Evolutionary conservation across 768 basidiomycete genomes (phyloP).

Genomic region (Piloderma croceum): DNA sequence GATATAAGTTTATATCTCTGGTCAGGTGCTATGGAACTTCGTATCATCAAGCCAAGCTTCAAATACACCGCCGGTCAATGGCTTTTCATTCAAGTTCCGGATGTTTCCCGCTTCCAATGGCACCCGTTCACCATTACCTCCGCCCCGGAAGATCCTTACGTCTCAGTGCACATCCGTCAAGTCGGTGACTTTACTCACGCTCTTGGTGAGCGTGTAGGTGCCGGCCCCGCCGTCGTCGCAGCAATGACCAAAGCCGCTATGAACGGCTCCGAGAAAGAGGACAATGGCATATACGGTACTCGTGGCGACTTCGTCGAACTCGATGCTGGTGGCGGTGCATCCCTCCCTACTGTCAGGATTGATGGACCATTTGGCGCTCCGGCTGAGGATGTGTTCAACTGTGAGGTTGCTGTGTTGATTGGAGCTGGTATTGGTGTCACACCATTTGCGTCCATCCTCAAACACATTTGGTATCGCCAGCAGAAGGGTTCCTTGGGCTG

Average conservation of each 20-base stretch:
- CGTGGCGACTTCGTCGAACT: slow-evolving; percentile 84
- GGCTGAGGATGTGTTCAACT: slow-evolving; percentile 83
- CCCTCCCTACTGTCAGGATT: slow-evolving; percentile 67
- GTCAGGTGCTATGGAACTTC: slow-evolving; percentile 85
- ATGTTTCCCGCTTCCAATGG: slow-evolving; percentile 82
- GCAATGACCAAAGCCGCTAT: slow-evolving; percentile 74
- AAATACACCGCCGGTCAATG: slow-evolving; percentile 90
- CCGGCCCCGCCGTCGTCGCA: slow-evolving; percentile 69
- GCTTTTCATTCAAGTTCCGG: slow-evolving; percentile 86
- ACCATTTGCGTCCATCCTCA: slow-evolving; percentile 90
- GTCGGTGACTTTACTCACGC: slow-evolving; percentile 84
- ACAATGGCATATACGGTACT: slow-evolving; percentile 33
- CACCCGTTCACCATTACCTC: slow-evolving; percentile 98
- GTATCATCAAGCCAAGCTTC: slow-evolving; percentile 87
- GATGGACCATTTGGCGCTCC: slow-evolving; percentile 94
- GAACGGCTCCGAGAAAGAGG: slow-evolving; percentile 67
- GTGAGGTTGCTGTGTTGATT: slow-evolving; percentile 84
- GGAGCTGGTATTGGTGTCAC: slow-evolving; percentile 96
- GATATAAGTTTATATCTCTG: slow-evolving; percentile 6
- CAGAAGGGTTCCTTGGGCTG: slow-evolving; percentile 69
- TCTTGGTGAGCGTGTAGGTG: slow-evolving; percentile 83
- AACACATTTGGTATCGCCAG: slow-evolving; percentile 94
- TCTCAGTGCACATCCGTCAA: slow-evolving; percentile 90
- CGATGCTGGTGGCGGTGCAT: slow-evolving; percentile 43
- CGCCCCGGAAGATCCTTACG: slow-evolving; percentile 89